A percentile compares a stretch with the other conserved stretches of the same genome.
Evolutionary conservation across 192 early-diverging fungal species (phyloP).

Genomic region (Mortierella alpina): DNA sequence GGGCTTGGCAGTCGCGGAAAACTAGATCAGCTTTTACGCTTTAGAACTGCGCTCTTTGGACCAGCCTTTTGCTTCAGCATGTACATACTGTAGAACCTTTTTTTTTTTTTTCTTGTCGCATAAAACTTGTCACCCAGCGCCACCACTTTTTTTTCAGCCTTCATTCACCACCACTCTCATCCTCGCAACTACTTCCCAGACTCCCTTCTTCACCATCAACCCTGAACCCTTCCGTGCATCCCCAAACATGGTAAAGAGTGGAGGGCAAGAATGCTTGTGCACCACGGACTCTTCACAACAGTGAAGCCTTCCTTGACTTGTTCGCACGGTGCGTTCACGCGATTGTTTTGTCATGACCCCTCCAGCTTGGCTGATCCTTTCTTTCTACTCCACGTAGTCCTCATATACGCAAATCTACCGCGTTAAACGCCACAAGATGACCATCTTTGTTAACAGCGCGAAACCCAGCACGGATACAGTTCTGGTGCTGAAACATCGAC

Average conservation of each 20-base stretch:
- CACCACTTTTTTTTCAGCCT: neutral
- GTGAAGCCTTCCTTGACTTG: too few species aligned
- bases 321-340: too few species aligned
- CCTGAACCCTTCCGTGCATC: too few species aligned
- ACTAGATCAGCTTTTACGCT: too few species aligned
- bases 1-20: too few species aligned
- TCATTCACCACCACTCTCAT: neutral
- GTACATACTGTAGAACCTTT: neutral
- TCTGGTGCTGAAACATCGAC: constrained; percentile 24
- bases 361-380: neutral
- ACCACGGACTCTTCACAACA: too few species aligned
- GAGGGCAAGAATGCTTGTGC: too few species aligned
- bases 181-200: neutral
- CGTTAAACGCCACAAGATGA: constrained; percentile 44
- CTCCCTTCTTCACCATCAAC: neutral
- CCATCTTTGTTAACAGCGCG: constrained; percentile 41
- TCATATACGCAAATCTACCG: constrained; percentile 31
- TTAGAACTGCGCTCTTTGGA: too few species aligned
- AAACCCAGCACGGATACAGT: constrained; percentile 30
- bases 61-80: too few species aligned
- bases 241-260: constrained; percentile 2
- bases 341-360: too few species aligned
- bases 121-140: neutral
- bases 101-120: neutral
- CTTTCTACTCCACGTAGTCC: neutral